Evolutionary conservation across 2,329 filamentous ascomycete genomes (phyloP).

Genomic region (Alternaria sp.): DNA sequence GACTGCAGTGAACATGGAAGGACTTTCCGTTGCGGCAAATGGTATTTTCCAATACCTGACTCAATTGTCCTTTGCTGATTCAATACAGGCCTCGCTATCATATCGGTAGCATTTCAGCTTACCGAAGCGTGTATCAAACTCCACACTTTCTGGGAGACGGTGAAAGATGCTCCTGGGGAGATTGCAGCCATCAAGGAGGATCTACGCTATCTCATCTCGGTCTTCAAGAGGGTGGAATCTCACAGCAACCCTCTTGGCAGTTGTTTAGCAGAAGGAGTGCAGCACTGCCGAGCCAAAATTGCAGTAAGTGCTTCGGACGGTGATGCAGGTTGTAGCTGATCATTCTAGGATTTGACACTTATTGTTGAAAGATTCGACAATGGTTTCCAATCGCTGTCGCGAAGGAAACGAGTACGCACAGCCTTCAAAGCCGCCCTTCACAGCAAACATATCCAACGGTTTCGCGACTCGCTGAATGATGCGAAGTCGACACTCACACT

Average conservation of each 20-base stretch:
- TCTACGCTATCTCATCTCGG: constrained; percentile 18
- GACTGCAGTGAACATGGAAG: neutral
- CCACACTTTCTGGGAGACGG: constrained; percentile 24
- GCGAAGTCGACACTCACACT: neutral
- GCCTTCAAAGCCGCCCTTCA: neutral
- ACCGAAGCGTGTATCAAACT: neutral
- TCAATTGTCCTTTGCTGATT: too few species aligned
- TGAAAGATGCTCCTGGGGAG: constrained; percentile 24
- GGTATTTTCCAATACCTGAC: neutral
- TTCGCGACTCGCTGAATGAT: neutral
- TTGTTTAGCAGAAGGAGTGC: constrained; percentile 20
- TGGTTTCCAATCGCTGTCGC: neutral
- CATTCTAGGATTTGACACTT: neutral
- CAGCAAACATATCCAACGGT: neutral
- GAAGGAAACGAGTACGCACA: neutral
- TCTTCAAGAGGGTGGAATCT: constrained; percentile 17
- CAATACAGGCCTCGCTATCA: neutral
- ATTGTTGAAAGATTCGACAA: neutral
- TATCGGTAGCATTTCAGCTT: neutral
- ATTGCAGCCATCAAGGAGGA: constrained; percentile 22
- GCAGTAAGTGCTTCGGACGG: neutral
- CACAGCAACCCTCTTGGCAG: neutral
- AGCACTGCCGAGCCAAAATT: constrained; percentile 20
- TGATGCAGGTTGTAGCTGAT: neutral
- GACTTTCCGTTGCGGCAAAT: neutral